A percentile compares a stretch with the other conserved stretches of the same genome.
Evolutionary conservation across 1,284 basidiomycete genomes (phyloP).

Genomic region (Rugosomyces carneus): DNA sequence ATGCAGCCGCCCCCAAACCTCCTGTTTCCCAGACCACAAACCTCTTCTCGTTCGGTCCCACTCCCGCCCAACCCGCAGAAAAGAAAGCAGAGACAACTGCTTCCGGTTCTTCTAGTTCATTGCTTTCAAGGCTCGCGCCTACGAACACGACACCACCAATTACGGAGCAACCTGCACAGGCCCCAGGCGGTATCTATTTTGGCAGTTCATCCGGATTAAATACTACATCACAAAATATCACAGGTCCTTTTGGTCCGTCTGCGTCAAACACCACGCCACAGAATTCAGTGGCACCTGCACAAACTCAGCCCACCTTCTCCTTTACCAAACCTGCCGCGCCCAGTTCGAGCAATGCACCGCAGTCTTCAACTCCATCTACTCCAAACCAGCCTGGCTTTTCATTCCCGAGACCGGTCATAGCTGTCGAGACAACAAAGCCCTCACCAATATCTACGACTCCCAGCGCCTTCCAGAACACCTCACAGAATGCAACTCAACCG

Average conservation of each 20-base stretch:
- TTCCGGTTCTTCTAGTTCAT: slow-evolving; percentile 1
- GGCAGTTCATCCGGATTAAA: not conserved
- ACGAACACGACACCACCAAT: not conserved
- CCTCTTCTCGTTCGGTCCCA: slow-evolving; percentile 2
- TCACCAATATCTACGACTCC: slow-evolving; percentile 11
- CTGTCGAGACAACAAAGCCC: slow-evolving; percentile 14
- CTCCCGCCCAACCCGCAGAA: slow-evolving; percentile 3
- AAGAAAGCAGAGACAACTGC: slow-evolving; percentile 5
- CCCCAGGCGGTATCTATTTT: not conserved
- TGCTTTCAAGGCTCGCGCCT: slow-evolving; percentile 14
- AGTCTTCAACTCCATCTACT: not conserved
- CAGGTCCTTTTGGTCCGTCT: not conserved
- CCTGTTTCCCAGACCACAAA: not conserved
- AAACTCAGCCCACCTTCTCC: slow-evolving; percentile 10
- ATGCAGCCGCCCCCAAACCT: not conserved
- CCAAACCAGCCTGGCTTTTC: slow-evolving; percentile 15
- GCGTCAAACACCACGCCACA: not conserved
- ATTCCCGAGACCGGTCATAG: slow-evolving; percentile 19
- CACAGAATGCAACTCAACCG: slow-evolving; percentile 6
- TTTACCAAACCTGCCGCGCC: slow-evolving; percentile 17
- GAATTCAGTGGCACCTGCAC: not conserved
- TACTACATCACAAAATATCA: not conserved
- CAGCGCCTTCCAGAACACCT: not conserved
- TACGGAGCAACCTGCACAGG: slow-evolving; percentile 14
- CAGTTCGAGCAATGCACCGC: not conserved